These are phyloP conservation scores for Candida silvatica DNA, from an alignment of 805 yeast genomes.

Conservation along the genomic window DNA sequence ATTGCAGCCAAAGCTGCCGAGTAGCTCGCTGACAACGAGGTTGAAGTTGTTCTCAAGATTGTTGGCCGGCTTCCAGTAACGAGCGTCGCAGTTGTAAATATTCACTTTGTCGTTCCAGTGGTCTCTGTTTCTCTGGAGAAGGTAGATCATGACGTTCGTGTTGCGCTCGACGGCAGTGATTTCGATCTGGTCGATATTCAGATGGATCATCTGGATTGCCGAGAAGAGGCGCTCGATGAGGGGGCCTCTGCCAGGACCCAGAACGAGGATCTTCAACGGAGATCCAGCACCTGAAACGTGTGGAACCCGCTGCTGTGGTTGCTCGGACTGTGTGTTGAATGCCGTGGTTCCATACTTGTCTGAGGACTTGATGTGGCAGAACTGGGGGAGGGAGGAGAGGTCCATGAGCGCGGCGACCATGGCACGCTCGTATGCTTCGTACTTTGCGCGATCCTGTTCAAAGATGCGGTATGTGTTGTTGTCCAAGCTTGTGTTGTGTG, in stretches of 20 bases:
- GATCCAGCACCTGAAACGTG: neutral
- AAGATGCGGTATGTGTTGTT: constrained; percentile 57
- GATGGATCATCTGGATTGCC: constrained; percentile 28
- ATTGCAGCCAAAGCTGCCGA: constrained; percentile 92
- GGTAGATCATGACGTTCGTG: constrained; percentile 42
- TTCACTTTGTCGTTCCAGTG: constrained; percentile 47
- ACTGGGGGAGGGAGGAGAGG: constrained; percentile 16
- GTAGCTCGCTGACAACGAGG: constrained; percentile 67
- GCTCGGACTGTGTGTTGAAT: constrained; percentile 11
- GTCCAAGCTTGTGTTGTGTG: constrained; percentile 49
- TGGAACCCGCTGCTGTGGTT: neutral
- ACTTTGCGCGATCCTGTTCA: constrained; percentile 64
- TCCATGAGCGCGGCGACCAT: constrained; percentile 43
- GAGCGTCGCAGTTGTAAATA: constrained; percentile 50
- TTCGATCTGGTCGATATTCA: constrained; percentile 17
- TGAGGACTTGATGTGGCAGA: constrained; percentile 12
- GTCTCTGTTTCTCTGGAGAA: constrained; percentile 38
- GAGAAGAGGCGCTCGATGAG: constrained; percentile 46
- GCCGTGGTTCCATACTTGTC: constrained; percentile 12
- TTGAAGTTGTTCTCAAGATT: constrained; percentile 30
- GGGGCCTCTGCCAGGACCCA: constrained; percentile 90
- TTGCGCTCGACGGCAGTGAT: constrained; percentile 69
- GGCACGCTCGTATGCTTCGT: constrained; percentile 59
- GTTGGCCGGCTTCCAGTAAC: constrained; percentile 33
- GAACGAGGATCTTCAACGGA: constrained; percentile 40